phyloP scores from a whole-genome alignment of 495 filamentous ascomycete species.

The Trichoderma gamsii region DNA sequence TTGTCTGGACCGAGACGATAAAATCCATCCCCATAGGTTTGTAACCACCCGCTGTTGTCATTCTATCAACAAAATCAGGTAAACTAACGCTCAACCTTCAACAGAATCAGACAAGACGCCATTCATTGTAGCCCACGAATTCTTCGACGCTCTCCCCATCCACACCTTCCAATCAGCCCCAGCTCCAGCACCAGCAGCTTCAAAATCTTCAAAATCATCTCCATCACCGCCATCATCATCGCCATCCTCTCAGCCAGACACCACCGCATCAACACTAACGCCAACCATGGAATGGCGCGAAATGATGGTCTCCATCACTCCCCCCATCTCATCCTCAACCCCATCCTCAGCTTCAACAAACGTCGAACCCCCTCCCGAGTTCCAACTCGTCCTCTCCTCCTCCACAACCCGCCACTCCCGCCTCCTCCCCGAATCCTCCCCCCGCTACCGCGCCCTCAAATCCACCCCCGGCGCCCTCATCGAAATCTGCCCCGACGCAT shows the following conservation, averaged over 20 bases:
- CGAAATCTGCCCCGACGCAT: slow-evolving; percentile 82
- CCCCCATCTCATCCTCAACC: slow-evolving; percentile 38
- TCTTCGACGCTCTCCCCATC: slow-evolving; percentile 98
- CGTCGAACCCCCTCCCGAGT: slow-evolving; percentile 58
- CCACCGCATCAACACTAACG: slow-evolving; percentile 63
- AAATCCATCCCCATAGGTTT: slow-evolving; percentile 67
- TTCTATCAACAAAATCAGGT: too few species aligned
- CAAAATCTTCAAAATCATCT: slow-evolving; percentile 86
- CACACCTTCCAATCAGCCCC: slow-evolving; percentile 75
- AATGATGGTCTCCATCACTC: slow-evolving; percentile 69
- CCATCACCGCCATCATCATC: slow-evolving; percentile 56
- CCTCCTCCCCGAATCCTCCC: slow-evolving; percentile 77
- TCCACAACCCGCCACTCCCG: slow-evolving; percentile 71
- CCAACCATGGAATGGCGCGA: slow-evolving; percentile 70
- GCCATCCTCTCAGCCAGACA: slow-evolving; percentile 99
- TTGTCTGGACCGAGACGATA: slow-evolving; percentile 91
- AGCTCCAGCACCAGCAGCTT: background rate
- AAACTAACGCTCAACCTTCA: slow-evolving; percentile 7
- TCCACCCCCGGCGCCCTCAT: slow-evolving; percentile 58
- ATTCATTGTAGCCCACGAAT: slow-evolving; percentile 94
- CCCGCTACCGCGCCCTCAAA: slow-evolving; percentile 71
- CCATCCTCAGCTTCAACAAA: slow-evolving; percentile 44
- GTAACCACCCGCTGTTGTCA: slow-evolving; percentile 17
- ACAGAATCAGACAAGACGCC: slow-evolving; percentile 59
- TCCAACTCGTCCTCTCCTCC: slow-evolving; percentile 72